A percentile compares a stretch with the other conserved stretches of the same genome.
phyloP scores from a whole-genome alignment of 257 asterid species.

The Paraleonurus japonicus region DNA sequence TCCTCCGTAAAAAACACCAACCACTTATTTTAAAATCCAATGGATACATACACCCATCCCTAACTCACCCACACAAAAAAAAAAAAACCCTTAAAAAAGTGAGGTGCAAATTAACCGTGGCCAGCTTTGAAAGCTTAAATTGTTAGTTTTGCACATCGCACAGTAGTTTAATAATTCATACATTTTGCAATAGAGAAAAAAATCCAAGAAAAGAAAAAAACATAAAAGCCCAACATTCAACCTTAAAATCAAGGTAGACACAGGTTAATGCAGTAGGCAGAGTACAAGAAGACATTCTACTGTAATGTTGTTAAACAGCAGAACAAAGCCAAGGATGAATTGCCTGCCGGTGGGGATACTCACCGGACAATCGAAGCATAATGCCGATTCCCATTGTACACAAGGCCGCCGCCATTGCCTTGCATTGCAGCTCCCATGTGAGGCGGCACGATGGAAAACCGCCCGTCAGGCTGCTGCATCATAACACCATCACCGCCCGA shows the following conservation, averaged over 20 bases:
- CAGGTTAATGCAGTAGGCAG: neutral
- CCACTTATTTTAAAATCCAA: too few species aligned
- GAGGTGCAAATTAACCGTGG: too few species aligned
- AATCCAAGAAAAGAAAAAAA: neutral
- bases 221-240: constrained; percentile 6
- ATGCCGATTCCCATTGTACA: constrained; percentile 44
- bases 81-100: too few species aligned
- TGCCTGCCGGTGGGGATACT: constrained; percentile 59
- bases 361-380: constrained; percentile 69
- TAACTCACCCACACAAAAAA: too few species aligned
- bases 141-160: neutral
- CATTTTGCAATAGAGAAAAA: neutral
- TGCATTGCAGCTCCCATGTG: constrained; percentile 42
- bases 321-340: constrained; percentile 98
- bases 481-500: constrained; percentile 19
- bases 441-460: constrained; percentile 29
- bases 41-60: too few species aligned
- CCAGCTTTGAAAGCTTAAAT: neutral
- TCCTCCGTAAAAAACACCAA: too few species aligned
- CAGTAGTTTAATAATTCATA: neutral
- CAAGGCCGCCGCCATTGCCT: constrained; percentile 43
- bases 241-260: neutral
- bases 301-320: constrained; percentile 7
- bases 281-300: constrained; percentile 13
- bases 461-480: constrained; percentile 39